phyloP scores from a whole-genome alignment of 164 flowering plant genomes.

The Buxus sempervirens region DNA sequence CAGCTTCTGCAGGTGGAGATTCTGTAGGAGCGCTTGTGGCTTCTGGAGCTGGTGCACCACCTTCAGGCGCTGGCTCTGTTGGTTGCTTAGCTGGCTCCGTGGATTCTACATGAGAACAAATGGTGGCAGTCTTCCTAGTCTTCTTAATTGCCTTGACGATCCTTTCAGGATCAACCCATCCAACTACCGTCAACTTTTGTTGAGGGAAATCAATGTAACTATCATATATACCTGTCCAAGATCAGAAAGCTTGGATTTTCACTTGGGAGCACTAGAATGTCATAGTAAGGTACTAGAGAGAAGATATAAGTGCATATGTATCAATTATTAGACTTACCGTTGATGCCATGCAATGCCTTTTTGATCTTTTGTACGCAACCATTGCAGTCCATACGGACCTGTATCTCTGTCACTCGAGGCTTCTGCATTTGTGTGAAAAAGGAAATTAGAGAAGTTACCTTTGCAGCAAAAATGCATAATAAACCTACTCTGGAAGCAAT shows the following conservation, averaged over 20 bases:
- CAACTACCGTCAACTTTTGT: constrained; percentile 77
- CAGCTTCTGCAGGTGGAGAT: constrained; percentile 33
- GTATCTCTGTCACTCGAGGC: constrained; percentile 72
- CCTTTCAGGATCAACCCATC: constrained; percentile 84
- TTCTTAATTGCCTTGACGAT: constrained; percentile 80
- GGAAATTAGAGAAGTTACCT: background rate
- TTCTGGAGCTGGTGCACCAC: constrained; percentile 26
- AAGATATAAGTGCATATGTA: background rate
- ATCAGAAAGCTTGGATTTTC: background rate
- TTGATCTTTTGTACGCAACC: constrained; percentile 97
- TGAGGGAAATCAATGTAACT: constrained; percentile 58
- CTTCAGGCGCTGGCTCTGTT: constrained; percentile 41
- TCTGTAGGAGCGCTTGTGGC: constrained; percentile 33
- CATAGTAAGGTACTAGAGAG: background rate
- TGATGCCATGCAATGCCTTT: constrained; percentile 72
- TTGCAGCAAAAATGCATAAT: too few relatives aligned
- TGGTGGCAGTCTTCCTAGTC: constrained; percentile 72
- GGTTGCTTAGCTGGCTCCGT: constrained; percentile 30
- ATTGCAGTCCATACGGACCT: constrained; percentile 91
- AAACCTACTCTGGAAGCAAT: too few relatives aligned
- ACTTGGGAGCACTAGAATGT: background rate
- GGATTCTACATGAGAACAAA: constrained; percentile 58
- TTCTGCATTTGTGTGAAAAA: constrained; percentile 48
- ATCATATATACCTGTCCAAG: constrained; percentile 70
- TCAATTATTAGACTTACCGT: constrained; percentile 31